These are phyloP conservation scores for Oenanthe javanica DNA, from an alignment of 140 eudicot species.

Conservation along the genomic window DNA sequence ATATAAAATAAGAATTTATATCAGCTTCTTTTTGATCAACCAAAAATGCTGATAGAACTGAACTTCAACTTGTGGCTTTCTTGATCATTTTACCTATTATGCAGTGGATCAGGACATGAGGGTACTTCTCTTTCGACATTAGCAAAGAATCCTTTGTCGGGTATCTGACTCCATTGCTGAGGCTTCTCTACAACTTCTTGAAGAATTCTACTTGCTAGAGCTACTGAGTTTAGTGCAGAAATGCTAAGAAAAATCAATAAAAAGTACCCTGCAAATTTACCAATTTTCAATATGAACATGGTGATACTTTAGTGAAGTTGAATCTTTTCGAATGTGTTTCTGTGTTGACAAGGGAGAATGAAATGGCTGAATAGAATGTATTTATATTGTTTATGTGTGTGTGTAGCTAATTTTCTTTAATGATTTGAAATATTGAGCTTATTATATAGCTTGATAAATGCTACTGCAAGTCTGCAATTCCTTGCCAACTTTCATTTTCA, in stretches of 20 bases:
- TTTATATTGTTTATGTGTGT: not conserved
- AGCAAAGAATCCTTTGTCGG: slow-evolving; percentile 19
- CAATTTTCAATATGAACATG: slow-evolving; percentile 1
- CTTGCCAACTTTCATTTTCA: not conserved
- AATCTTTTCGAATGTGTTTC: not conserved
- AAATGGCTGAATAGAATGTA: not conserved
- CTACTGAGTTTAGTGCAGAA: not conserved
- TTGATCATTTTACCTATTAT: slow-evolving; percentile 20
- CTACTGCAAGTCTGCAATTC: not conserved
- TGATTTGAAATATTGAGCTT: no score
- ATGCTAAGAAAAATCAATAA: not conserved
- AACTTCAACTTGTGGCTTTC: not conserved
- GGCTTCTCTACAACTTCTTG: slow-evolving; percentile 1
- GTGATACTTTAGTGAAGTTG: not conserved
- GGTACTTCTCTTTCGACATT: slow-evolving; percentile 25
- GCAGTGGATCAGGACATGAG: slow-evolving; percentile 36
- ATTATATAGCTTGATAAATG: not conserved
- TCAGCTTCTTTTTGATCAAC: not conserved
- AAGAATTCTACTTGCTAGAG: slow-evolving; percentile 4
- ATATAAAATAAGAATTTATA: not conserved
- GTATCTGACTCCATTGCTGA: not conserved
- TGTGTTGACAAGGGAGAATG: not conserved
- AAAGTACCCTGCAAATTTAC: slow-evolving; percentile 2
- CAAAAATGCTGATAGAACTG: not conserved
- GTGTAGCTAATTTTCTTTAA: not conserved